These are phyloP conservation scores for Penicillium sp. DNA, from an alignment of 2,329 filamentous ascomycete species.

Conservation along the genomic window DNA sequence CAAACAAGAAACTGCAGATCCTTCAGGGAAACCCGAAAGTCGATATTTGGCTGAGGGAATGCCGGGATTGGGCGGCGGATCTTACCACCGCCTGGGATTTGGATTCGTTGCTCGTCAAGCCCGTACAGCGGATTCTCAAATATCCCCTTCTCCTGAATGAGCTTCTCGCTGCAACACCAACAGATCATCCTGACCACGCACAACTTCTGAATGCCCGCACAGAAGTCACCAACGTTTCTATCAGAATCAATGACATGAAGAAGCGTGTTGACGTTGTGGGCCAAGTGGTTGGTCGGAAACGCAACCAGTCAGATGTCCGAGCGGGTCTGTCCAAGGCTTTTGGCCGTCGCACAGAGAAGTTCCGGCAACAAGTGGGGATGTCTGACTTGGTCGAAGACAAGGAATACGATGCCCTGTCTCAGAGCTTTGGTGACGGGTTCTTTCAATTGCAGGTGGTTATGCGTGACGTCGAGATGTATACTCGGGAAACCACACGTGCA, in stretches of 20 bases:
- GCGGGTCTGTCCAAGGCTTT: slow-evolving; percentile 86
- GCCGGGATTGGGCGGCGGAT: slow-evolving; percentile 87
- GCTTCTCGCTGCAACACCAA: slow-evolving; percentile 74
- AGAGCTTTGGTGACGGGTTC: slow-evolving; percentile 89
- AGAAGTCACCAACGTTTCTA: slow-evolving; percentile 62
- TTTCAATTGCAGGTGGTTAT: slow-evolving; percentile 89
- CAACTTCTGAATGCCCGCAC: slow-evolving; percentile 70
- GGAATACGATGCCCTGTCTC: slow-evolving; percentile 75
- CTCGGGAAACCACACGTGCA: slow-evolving; percentile 74
- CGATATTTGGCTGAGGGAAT: slow-evolving; percentile 84
- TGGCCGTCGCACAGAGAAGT: slow-evolving; percentile 81
- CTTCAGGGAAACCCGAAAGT: slow-evolving; percentile 58
- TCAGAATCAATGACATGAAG: slow-evolving; percentile 87
- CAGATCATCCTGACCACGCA: slow-evolving; percentile 77
- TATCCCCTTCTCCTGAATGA: slow-evolving; percentile 85
- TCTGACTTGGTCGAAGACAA: slow-evolving; percentile 72
- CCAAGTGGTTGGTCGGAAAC: slow-evolving; percentile 79
- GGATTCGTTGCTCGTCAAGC: slow-evolving; percentile 95
- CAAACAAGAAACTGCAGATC: slow-evolving; percentile 59
- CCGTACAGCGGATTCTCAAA: slow-evolving; percentile 89
- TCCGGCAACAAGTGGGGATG: slow-evolving; percentile 68
- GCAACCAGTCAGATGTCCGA: slow-evolving; percentile 84
- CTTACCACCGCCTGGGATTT: slow-evolving; percentile 92
- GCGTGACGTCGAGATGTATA: slow-evolving; percentile 90
- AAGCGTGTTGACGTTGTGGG: slow-evolving; percentile 91